Conservation (phyloP, 2,329 filamentous ascomycete genomes). For the Aspergillus versicolor region DNA sequence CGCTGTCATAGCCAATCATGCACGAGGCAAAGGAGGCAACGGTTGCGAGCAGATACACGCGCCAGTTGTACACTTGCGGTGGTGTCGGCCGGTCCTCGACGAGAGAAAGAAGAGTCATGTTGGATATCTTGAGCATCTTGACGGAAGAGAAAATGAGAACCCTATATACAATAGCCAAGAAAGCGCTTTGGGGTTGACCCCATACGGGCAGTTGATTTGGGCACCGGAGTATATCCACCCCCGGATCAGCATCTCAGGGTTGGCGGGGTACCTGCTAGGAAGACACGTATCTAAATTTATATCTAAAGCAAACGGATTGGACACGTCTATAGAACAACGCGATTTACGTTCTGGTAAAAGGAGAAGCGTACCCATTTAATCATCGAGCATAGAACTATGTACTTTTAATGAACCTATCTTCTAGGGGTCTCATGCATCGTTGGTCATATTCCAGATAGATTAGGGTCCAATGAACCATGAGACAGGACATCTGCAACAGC, state of each 20-base stretch:
- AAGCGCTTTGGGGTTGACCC: background rate
- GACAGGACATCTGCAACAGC: background rate
- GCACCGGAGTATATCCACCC: background rate
- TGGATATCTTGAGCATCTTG: too few species aligned
- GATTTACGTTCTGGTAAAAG: too few species aligned
- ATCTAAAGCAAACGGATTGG: too few species aligned
- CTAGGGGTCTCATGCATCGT: too few species aligned
- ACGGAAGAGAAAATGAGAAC: too few species aligned
- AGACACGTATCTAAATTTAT: too few species aligned
- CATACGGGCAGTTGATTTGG: background rate
- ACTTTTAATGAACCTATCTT: too few species aligned
- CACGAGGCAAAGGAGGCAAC: constrained; percentile 58
- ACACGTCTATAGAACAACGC: too few species aligned
- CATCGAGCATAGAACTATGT: too few species aligned
- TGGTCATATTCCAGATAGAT: background rate
- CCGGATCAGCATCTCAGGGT: background rate
- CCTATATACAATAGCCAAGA: too few species aligned
- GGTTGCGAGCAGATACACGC: constrained; percentile 55
- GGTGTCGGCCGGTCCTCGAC: constrained; percentile 54
- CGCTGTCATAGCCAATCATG: constrained; percentile 65
- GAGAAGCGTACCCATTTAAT: too few species aligned
- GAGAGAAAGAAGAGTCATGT: constrained; percentile 41
- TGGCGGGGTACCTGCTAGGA: too few species aligned
- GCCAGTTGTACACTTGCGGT: constrained; percentile 60
- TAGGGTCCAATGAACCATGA: background rate